Percentiles rank a stretch among this genome's conserved stretches.
These are phyloP conservation scores for Penicillium taxi DNA, from an alignment of 495 filamentous ascomycete species.

Conservation along the genomic window DNA sequence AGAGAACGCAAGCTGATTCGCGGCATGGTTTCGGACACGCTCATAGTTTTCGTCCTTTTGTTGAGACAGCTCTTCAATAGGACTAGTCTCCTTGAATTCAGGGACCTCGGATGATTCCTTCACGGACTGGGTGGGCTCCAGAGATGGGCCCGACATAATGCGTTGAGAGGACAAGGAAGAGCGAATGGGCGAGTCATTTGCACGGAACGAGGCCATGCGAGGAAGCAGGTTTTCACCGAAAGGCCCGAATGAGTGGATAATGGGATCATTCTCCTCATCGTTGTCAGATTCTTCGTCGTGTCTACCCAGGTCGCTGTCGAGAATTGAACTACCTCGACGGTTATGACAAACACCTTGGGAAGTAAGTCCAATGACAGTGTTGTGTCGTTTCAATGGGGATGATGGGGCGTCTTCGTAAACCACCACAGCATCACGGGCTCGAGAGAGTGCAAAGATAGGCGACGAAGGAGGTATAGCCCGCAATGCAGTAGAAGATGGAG, in stretches of 20 bases:
- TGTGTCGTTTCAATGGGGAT: conserved; percentile 33
- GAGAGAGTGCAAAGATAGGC: conserved; percentile 32
- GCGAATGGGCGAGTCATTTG: conserved; percentile 47
- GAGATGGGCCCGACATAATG: conserved; percentile 25
- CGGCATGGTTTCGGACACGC: conserved; percentile 63
- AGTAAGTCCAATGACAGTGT: conserved; percentile 16
- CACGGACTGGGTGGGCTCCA: conserved; percentile 32
- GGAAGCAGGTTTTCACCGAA: conserved; percentile 74
- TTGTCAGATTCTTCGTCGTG: conserved; percentile 63
- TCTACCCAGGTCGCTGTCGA: conserved; percentile 46
- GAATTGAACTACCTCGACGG: conserved; percentile 23
- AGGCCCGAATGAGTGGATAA: conserved; percentile 82
- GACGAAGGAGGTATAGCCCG: conserved; percentile 38
- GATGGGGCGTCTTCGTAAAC: conserved; percentile 55
- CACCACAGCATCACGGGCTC: conserved; percentile 43
- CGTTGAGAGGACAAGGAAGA: conserved; percentile 26
- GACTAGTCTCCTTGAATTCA: conserved; percentile 17
- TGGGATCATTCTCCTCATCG: conserved; percentile 88
- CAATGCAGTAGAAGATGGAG: conserved; percentile 58
- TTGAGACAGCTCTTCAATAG: conserved; percentile 20
- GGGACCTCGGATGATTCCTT: conserved; percentile 21
- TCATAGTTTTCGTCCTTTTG: conserved; percentile 29
- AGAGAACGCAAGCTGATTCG: conserved; percentile 95
- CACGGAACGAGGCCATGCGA: conserved; percentile 66
- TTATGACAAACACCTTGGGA: conserved; percentile 20